Evolutionary conservation across 768 basidiomycete genomes (phyloP).

Genomic region (Sistotremastrum niveocremeum): DNA sequence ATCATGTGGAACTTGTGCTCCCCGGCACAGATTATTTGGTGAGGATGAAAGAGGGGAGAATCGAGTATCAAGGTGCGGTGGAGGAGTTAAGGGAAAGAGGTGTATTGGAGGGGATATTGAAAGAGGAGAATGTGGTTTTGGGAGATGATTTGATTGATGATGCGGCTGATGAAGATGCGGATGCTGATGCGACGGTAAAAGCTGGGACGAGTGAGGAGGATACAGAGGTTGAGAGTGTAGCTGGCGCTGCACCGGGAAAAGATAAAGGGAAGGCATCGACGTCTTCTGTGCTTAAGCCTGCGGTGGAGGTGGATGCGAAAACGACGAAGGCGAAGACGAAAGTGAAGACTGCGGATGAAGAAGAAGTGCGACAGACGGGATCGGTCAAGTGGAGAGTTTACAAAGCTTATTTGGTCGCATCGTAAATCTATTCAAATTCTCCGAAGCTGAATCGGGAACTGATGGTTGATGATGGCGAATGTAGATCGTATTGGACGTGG

Average conservation of each 20-base stretch:
- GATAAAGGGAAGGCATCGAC: conserved; percentile 9
- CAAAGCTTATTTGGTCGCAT: conserved; percentile 53
- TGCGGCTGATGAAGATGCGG: conserved; percentile 2
- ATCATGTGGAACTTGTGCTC: conserved; percentile 73
- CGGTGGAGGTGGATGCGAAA: conserved; percentile 16
- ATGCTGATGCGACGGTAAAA: too few relatives aligned
- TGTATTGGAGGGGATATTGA: conserved; percentile 40
- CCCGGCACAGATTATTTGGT: conserved; percentile 62
- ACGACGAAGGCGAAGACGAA: conserved; percentile 25
- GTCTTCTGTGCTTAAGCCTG: conserved; percentile 12
- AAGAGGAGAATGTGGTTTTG: conserved; percentile 13
- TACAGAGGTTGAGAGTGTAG: conserved; percentile 14
- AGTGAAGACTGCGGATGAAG: conserved; percentile 59
- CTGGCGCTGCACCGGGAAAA: not conserved
- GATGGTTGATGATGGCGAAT: too few relatives aligned
- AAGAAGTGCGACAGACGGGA: conserved; percentile 70
- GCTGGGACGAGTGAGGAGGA: too few relatives aligned
- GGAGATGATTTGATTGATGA: conserved; percentile 5
- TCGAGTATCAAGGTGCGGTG: conserved; percentile 60
- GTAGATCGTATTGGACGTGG: too few relatives aligned
- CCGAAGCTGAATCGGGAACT: too few relatives aligned
- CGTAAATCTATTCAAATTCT: conserved; percentile 28
- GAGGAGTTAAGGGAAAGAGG: conserved; percentile 50
- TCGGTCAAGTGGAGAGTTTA: conserved; percentile 67
- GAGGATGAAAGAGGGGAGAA: conserved; percentile 69